Conservation (phyloP, 768 basidiomycete species). For the Amanita exitialis region DNA sequence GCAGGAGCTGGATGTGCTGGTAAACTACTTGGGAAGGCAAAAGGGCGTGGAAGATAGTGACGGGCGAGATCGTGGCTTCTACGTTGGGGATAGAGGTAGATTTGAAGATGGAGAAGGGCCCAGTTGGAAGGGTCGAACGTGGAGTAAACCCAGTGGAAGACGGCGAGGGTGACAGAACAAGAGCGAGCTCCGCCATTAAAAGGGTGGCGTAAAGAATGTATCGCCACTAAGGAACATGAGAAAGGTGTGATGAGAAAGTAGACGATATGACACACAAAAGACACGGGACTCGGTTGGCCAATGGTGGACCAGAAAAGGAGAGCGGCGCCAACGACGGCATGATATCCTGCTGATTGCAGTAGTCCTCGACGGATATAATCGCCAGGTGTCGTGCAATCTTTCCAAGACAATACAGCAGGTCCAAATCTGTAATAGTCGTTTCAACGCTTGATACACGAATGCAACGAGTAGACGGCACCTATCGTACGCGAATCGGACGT, state of each 20-base stretch:
- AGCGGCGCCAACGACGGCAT: conserved; percentile 46
- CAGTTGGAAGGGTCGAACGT: conserved; percentile 12
- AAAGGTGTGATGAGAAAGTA: not conserved
- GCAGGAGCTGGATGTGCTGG: conserved; percentile 72
- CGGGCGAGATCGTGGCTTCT: conserved; percentile 11
- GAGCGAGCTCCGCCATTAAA: conserved; percentile 51
- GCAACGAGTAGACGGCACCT: conserved; percentile 33
- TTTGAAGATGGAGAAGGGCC: conserved; percentile 7
- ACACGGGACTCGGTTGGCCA: conserved; percentile 46
- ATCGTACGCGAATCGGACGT: conserved; percentile 78
- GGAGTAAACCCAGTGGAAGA: conserved; percentile 28
- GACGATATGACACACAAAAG: conserved; percentile 44
- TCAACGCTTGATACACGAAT: not conserved
- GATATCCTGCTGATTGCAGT: conserved; percentile 51
- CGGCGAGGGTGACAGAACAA: conserved; percentile 52
- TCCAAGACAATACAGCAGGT: conserved; percentile 60
- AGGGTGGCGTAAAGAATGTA: conserved; percentile 60
- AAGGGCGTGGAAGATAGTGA: conserved; percentile 18
- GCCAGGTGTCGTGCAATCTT: conserved; percentile 46
- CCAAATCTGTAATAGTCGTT: conserved; percentile 48
- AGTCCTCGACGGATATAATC: conserved; percentile 67
- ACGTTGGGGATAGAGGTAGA: conserved; percentile 11
- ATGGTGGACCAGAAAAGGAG: conserved; percentile 58
- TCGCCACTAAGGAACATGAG: conserved; percentile 50
- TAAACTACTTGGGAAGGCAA: conserved; percentile 63